These are phyloP conservation scores for Jasminum sambac DNA, from an alignment of 257 asterid genomes.

Conservation along the genomic window DNA sequence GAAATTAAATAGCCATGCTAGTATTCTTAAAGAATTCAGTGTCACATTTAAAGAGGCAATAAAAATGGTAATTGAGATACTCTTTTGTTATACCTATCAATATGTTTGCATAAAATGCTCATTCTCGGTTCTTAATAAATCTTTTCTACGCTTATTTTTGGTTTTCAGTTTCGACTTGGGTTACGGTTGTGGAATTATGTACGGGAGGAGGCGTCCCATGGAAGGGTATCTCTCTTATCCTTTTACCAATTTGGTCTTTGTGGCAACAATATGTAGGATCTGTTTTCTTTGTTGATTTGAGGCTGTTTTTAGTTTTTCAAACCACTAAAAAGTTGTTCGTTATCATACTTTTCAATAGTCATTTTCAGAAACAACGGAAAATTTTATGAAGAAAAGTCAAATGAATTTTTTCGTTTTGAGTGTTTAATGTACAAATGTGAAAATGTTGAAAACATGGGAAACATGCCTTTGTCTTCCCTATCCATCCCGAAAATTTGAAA, in stretches of 20 bases:
- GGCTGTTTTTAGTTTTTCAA: too few species aligned
- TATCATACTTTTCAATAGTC: too few species aligned
- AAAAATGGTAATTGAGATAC: conserved; percentile 66
- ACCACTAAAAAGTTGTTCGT: too few species aligned
- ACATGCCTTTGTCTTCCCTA: too few species aligned
- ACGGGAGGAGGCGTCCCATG: conserved; percentile 96
- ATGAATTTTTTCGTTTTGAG: too few species aligned
- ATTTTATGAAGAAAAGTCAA: too few species aligned
- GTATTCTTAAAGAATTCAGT: conserved; percentile 91
- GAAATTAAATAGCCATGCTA: conserved; percentile 75
- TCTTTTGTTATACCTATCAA: neutral
- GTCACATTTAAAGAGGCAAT: conserved; percentile 87
- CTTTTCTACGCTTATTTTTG: conserved; percentile 24
- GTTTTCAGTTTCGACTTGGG: conserved; percentile 78
- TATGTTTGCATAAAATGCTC: neutral
- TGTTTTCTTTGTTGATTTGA: too few species aligned
- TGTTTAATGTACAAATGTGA: too few species aligned
- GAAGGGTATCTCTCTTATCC: conserved; percentile 67
- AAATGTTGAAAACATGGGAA: too few species aligned
- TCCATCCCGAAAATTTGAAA: too few species aligned
- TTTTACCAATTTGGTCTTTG: conserved; percentile 10
- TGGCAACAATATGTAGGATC: neutral
- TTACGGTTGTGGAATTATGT: conserved; percentile 87
- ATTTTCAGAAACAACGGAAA: too few species aligned
- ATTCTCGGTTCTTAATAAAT: conserved; percentile 17